Conservation (phyloP, 352 stramenopile genomes). For the Pythium phragmiticola region DNA sequence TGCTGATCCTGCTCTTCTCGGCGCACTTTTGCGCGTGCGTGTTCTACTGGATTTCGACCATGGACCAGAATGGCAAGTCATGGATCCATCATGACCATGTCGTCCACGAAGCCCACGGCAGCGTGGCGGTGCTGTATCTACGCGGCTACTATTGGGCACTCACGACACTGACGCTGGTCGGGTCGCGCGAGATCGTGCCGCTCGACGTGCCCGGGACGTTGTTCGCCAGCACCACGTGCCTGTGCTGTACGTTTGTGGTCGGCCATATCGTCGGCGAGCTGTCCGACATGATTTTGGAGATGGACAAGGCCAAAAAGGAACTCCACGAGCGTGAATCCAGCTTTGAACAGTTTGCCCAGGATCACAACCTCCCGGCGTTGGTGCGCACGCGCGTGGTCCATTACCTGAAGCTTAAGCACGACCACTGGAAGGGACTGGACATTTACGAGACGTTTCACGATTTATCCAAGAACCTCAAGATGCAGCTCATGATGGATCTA, state of each 20-base stretch:
- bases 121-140: constrained; percentile 51
- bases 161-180: constrained; percentile 69
- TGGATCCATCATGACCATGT: constrained; percentile 79
- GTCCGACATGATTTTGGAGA: constrained; percentile 72
- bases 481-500: constrained; percentile 76
- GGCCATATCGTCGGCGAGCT: constrained; percentile 76
- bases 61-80: constrained; percentile 52
- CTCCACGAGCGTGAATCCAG: constrained; percentile 60
- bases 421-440: constrained; percentile 66
- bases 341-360: constrained; percentile 71
- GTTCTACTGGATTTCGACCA: constrained; percentile 72
- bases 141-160: constrained; percentile 78
- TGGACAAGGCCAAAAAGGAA: constrained; percentile 75
- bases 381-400: constrained; percentile 59
- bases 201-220: constrained; percentile 54
- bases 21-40: constrained; percentile 63
- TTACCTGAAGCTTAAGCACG: constrained; percentile 72
- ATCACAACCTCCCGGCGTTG: constrained; percentile 53
- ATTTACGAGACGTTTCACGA: constrained; percentile 75
- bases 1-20: constrained; percentile 60
- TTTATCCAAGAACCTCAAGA: constrained; percentile 58
- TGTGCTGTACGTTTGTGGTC: constrained; percentile 78
- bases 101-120: constrained; percentile 60
- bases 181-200: constrained; percentile 68
- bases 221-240: constrained; percentile 62